Evolutionary conservation across 169 alveolate genomes (phyloP).

Genomic region (Eimeria falciformis): DNA sequence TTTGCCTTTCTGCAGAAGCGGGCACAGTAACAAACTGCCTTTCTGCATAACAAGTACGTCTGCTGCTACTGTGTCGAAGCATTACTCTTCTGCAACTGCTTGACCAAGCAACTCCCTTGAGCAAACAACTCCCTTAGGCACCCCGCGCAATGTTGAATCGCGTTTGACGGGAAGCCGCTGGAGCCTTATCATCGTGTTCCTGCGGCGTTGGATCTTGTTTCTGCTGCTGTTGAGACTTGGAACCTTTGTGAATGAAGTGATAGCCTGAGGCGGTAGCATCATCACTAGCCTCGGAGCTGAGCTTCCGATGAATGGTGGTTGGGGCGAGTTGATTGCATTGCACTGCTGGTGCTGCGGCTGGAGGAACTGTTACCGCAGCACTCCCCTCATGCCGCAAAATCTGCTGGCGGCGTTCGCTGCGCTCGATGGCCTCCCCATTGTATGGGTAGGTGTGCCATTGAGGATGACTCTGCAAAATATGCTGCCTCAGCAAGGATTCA

Average conservation of each 20-base stretch:
- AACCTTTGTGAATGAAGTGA: background rate
- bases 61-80: background rate
- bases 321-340: constrained; percentile 8
- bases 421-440: constrained; percentile 70
- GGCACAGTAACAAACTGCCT: too few relatives aligned
- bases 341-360: constrained; percentile 14
- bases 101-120: background rate
- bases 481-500: constrained; percentile 71
- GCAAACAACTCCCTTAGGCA: background rate
- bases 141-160: constrained; percentile 55
- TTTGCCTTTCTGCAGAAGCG: too few relatives aligned
- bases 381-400: constrained; percentile 51
- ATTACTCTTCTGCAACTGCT: background rate
- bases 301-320: constrained; percentile 51
- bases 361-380: background rate
- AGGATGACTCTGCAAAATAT: constrained; percentile 71
- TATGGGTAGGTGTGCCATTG: constrained; percentile 74
- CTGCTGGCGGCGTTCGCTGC: constrained; percentile 68
- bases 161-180: constrained; percentile 60
- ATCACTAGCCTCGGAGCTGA: constrained; percentile 69
- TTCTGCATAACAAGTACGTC: too few relatives aligned
- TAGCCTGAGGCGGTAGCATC: constrained; percentile 54
- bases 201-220: background rate
- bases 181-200: constrained; percentile 48
- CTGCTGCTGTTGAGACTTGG: constrained; percentile 24